Evolutionary conservation across 176 grass and related monocot genomes (phyloP), one percentile per base, ranked within the genome.

Genomic region (Poa pratensis): DNA sequence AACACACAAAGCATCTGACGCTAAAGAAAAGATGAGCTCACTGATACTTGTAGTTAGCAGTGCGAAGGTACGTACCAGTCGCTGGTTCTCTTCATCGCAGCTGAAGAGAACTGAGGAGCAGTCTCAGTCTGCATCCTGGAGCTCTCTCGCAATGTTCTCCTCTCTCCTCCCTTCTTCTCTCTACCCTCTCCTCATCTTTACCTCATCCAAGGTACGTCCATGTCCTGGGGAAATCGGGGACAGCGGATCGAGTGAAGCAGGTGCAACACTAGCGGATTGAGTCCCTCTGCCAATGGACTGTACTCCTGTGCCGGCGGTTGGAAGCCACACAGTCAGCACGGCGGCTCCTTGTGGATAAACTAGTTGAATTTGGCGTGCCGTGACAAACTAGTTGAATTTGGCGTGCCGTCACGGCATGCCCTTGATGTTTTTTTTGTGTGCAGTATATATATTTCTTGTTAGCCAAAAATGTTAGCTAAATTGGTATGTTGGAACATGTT

Each of bases 51-150:
- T 5, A 57, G 3, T 17, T 1, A 80, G 39, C 7, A 77, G 65
- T 5, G 26, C 1, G 37, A 15, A 87, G 16, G 40, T 23, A n/a
- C 19, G 7, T 78, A 94, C 96, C 96, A 94, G 81, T 94, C 90
- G 6, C 85, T 84, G 86, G 82, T 92, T 69, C 88, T 92, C 88
- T 91, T 92, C 88, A 90, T 91, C 27, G 88, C 80, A 59, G 93
- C 83, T n/a, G 88, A 90, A 30, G 87, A 52, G 27, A 92, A 60
- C 74, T 82, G 87, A 15, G 83, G 28, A 19, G 65, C 46, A 51
- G 26, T 49, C 80, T 88, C 75, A 49, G 32, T 74, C 85, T 85
- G 73, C 88, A 90, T 92, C 77, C 58, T 48, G 59, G 67, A 63
- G 28, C 45, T 75, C 26, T 22, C 83, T 1, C 67, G 46, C 55